These are phyloP conservation scores for Paulinella micropora DNA, from an alignment of 78 protist genomes.

Conservation along the genomic window DNA sequence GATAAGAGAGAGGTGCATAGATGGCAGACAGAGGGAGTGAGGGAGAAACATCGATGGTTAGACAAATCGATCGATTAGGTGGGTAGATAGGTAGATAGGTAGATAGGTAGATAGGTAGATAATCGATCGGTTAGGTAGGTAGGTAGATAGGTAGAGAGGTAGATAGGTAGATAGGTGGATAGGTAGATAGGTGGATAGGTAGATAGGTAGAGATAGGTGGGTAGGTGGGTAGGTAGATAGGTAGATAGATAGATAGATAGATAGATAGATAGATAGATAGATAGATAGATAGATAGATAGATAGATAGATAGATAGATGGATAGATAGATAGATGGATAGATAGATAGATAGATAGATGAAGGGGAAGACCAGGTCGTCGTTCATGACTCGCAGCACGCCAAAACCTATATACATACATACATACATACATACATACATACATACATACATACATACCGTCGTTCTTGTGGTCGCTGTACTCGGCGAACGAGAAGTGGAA, in stretches of 20 bases:
- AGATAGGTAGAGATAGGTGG: too few species aligned
- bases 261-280: background rate
- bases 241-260: background rate
- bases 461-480: background rate
- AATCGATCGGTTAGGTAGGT: too few species aligned
- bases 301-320: background rate
- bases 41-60: background rate
- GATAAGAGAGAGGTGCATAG: too few species aligned
- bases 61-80: background rate
- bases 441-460: background rate
- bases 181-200: background rate
- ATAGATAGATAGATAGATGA: background rate
- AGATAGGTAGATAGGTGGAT: background rate
- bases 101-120: too few species aligned
- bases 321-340: background rate
- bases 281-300: too few species aligned
- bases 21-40: background rate
- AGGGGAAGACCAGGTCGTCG: conserved; percentile 42
- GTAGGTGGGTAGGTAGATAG: background rate
- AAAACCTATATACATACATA: background rate
- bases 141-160: background rate
- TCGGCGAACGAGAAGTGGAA: conserved; percentile 51
- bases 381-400: conserved; percentile 52
- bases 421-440: background rate
- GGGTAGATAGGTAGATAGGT: too few species aligned